Percentiles rank a stretch among this genome's conserved stretches.
These are phyloP conservation scores for Coemansia nantahalensis DNA, from an alignment of 192 early-diverging fungal species.

Conservation along the genomic window DNA sequence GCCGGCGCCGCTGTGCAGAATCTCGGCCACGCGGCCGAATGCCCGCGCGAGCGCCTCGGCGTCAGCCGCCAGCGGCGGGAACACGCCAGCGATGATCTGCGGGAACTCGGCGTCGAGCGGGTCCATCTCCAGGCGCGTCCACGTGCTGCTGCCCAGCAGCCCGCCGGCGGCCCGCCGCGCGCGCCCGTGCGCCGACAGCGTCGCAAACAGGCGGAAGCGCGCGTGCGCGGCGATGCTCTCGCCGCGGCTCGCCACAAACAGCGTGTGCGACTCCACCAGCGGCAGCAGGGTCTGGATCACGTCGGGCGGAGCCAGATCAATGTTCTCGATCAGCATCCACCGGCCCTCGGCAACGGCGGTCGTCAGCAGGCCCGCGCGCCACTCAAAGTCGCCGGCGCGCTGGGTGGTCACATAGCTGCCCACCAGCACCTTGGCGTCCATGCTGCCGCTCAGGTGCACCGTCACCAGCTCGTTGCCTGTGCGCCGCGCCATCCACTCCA, in stretches of 20 bases:
- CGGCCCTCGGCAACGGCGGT: constrained; percentile 84
- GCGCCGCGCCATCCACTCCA: constrained; percentile 81
- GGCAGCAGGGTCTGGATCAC: constrained; percentile 91
- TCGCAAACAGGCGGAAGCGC: constrained; percentile 92
- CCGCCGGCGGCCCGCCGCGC: constrained; percentile 36
- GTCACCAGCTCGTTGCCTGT: constrained; percentile 83
- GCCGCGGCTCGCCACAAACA: constrained; percentile 89
- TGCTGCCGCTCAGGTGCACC: constrained; percentile 94
- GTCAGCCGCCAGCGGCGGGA: constrained; percentile 44
- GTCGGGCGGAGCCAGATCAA: constrained; percentile 93
- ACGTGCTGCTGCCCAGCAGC: constrained; percentile 61
- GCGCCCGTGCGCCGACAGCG: constrained; percentile 59
- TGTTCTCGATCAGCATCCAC: constrained; percentile 98
- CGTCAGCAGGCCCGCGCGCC: constrained; percentile 92
- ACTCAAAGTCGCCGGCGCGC: constrained; percentile 89
- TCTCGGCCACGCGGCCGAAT: constrained; percentile 49
- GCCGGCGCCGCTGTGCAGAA: constrained; percentile 27
- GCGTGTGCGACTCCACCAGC: constrained; percentile 81
- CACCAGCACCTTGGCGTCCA: constrained; percentile 90
- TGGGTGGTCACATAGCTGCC: constrained; percentile 94
- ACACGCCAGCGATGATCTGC: constrained; percentile 31
- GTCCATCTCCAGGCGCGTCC: constrained; percentile 74
- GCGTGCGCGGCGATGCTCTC: constrained; percentile 80
- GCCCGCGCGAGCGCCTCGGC: constrained; percentile 59
- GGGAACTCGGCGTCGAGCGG: constrained; percentile 50